A percentile compares a stretch with the other conserved stretches of the same genome.
Conservation (phyloP, 441 rosid genomes). For the Bocquillonia castaneifolia region DNA sequence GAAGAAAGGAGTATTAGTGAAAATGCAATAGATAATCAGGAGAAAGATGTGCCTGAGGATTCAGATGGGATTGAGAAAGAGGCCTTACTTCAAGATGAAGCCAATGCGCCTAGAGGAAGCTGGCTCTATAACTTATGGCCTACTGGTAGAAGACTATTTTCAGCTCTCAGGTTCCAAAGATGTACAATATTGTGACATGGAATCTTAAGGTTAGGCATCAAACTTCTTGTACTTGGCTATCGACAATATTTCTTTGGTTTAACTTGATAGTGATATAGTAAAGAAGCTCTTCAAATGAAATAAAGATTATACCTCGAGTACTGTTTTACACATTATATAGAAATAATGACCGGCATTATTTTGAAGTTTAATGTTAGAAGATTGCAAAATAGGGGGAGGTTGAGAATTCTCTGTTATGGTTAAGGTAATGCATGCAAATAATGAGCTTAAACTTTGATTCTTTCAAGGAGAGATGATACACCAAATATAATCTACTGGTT, state of each 20-base stretch:
- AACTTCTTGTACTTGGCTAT: neutral
- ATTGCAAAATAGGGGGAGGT: too few relatives aligned
- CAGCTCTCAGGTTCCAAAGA: conserved; percentile 42
- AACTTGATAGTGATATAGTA: neutral
- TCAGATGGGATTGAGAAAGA: conserved; percentile 25
- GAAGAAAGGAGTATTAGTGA: conserved; percentile 17
- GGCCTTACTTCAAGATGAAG: conserved; percentile 29
- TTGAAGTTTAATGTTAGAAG: too few relatives aligned
- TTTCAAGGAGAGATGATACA: too few relatives aligned
- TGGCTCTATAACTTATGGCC: conserved; percentile 55
- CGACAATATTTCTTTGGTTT: neutral
- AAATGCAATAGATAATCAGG: conserved; percentile 16
- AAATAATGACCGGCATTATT: too few relatives aligned
- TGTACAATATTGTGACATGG: conserved; percentile 42
- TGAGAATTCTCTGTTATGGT: too few relatives aligned
- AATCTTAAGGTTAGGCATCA: neutral
- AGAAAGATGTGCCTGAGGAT: conserved; percentile 13
- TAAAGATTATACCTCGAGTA: neutral
- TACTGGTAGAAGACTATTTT: conserved; percentile 32
- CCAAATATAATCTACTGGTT: too few relatives aligned
- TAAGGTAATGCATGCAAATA: too few relatives aligned
- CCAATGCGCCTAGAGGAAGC: conserved; percentile 29
- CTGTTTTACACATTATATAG: too few relatives aligned
- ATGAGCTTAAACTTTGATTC: too few relatives aligned
- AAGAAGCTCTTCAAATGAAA: neutral